Evolutionary conservation across 441 rosid species (phyloP), one percentile per base, ranked within the genome.

Genomic region (Corymbia calophylla): DNA sequence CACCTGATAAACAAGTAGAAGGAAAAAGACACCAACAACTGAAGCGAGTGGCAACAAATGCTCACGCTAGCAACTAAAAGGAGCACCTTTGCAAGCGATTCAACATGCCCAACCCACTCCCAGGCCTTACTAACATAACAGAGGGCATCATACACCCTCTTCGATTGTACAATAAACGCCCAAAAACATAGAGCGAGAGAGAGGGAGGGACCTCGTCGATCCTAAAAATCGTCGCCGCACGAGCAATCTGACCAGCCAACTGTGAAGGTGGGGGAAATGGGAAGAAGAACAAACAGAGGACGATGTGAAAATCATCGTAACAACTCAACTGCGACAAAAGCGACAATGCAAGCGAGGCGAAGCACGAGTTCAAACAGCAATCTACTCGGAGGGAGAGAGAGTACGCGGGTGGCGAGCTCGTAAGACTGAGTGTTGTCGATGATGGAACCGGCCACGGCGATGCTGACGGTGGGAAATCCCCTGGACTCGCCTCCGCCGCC

Each of bases 161-260:
- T 44, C 81, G 48, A 70, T 70, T 39, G 35, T 35, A 70, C 48
- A 35, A 7, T 85, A 29, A 84, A 51, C 58, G 25, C 1, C 58
- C 35, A 51, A 47, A 31, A 51, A 29, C 54, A 51, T 49, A 88
- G 58, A 25, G 82, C 56, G 23, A 82, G 80, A 44, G 35, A 32
- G 56, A 88, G 73, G 21, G 3, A 89, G 85, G 86, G 88, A 97
- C 98, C 98, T 98, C 99, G 56, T 95, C 98, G 49, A 98, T 94
- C 91, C 97, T 94, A 55, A 98, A 98, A 62, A 98, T 97, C 5
- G 99, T 95, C 5, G 96, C 96, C 10, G 99, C 98, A 51, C 99
- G 99, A 90, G 99, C 98, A 91, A 98, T 95, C 92, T 97, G 98
- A 92, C 99, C 95, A 27, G 99, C 99, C 90, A 98, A 90, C 99